Evolutionary conservation across 306 rosid genomes (phyloP).

Genomic region (Vigna hirtella): DNA sequence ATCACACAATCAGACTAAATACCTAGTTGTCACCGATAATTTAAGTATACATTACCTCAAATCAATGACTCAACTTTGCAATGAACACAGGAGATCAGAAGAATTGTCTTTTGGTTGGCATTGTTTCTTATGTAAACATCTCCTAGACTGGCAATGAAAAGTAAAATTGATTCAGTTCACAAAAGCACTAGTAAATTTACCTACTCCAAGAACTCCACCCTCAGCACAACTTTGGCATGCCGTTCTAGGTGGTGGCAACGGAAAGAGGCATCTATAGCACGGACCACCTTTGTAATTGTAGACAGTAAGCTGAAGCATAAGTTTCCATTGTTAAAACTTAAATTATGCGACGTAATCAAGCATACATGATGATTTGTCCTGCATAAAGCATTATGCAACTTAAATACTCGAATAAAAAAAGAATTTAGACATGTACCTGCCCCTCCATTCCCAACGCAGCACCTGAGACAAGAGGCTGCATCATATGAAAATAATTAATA

Average conservation of each 20-base stretch:
- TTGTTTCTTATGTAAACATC: constrained; percentile 1
- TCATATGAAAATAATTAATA: constrained; percentile 44
- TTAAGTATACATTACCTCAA: background rate
- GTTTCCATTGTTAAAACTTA: constrained; percentile 16
- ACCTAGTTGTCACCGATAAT: constrained; percentile 3
- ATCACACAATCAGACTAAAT: background rate
- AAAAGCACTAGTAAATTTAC: constrained; percentile 50
- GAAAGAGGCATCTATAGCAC: constrained; percentile 93
- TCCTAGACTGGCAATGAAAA: constrained; percentile 12
- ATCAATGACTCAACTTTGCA: background rate
- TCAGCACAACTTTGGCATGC: constrained; percentile 98
- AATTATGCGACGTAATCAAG: constrained; percentile 16
- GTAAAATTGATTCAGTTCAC: constrained; percentile 18
- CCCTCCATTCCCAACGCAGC: constrained; percentile 99
- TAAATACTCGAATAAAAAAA: background rate
- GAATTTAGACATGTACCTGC: constrained; percentile 64
- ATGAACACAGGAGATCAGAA: constrained; percentile 1
- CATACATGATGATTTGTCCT: background rate
- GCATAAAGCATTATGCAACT: constrained; percentile 8
- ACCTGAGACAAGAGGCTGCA: constrained; percentile 99
- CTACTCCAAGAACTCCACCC: constrained; percentile 94
- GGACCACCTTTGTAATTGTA: constrained; percentile 90
- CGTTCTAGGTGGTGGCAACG: constrained; percentile 90
- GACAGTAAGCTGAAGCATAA: constrained; percentile 79
- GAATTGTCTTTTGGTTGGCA: background rate